phyloP scores from a whole-genome alignment of 192 early-diverging fungal species.

The Allomyces arbusculus region DNA sequence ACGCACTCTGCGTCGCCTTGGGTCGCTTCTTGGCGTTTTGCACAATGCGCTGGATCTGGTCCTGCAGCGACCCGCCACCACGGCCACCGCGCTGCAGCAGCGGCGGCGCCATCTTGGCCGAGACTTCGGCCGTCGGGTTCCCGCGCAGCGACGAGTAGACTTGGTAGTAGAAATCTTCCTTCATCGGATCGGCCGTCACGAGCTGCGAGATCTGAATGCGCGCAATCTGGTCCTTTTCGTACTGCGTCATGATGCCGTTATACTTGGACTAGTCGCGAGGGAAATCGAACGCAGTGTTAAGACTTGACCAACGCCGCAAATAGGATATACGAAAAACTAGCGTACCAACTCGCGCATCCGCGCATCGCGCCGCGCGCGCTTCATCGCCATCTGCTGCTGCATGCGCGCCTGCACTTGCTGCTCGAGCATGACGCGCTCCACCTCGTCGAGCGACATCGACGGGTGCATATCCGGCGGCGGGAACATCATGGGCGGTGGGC shows the following conservation, averaged over 20 bases:
- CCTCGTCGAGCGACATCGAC: not conserved
- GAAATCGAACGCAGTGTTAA: too few relatives aligned
- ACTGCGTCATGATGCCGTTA: slow-evolving; percentile 74
- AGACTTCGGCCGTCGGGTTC: slow-evolving; percentile 6
- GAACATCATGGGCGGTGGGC: too few relatives aligned
- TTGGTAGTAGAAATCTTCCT: slow-evolving; percentile 93
- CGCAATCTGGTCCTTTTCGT: slow-evolving; percentile 86
- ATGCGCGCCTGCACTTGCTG: too few relatives aligned
- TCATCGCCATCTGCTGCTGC: not conserved
- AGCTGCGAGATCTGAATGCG: slow-evolving; percentile 88
- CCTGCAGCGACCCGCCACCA: slow-evolving; percentile 39
- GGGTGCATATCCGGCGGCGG: too few relatives aligned
- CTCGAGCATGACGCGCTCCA: not conserved
- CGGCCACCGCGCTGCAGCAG: not conserved
- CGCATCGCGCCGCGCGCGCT: not conserved
- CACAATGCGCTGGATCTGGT: slow-evolving; percentile 91
- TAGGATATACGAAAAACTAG: not conserved
- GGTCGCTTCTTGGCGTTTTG: slow-evolving; percentile 73
- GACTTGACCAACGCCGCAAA: not conserved
- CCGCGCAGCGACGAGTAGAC: not conserved
- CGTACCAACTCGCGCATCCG: not conserved
- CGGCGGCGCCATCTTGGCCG: slow-evolving; percentile 7
- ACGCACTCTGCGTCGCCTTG: slow-evolving; percentile 54
- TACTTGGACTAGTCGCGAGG: slow-evolving; percentile 23
- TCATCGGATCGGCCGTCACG: slow-evolving; percentile 74